A percentile compares a stretch with the other conserved stretches of the same genome.
These are phyloP conservation scores for Annulohypoxylon bovei DNA, from an alignment of 495 filamentous ascomycete genomes.

Conservation along the genomic window DNA sequence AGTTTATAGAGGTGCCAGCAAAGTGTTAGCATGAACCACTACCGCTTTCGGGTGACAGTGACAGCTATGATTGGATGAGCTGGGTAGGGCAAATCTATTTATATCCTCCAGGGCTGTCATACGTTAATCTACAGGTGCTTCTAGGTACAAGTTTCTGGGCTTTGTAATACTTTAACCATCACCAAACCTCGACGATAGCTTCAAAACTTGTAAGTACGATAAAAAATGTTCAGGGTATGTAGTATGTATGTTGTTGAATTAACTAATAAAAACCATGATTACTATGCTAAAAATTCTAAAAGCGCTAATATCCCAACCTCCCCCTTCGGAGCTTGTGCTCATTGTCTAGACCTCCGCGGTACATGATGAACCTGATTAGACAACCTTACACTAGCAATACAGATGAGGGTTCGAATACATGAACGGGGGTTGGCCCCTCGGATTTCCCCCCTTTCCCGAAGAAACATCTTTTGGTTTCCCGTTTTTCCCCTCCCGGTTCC, in stretches of 20 bases:
- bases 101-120: neutral
- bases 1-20: neutral
- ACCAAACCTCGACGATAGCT: neutral
- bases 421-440: neutral
- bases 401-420: constrained; percentile 35
- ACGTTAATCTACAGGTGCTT: neutral
- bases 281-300: constrained; percentile 15
- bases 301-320: constrained; percentile 7
- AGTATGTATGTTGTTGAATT: constrained; percentile 2
- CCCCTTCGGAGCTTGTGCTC: constrained; percentile 39
- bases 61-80: constrained; percentile 5
- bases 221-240: neutral
- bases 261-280: constrained; percentile 29
- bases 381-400: constrained; percentile 44
- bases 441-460: neutral
- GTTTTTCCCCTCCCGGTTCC: constrained; percentile 19
- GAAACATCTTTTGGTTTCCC: constrained; percentile 6
- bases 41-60: neutral
- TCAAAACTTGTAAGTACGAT: neutral
- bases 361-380: constrained; percentile 27
- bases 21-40: neutral
- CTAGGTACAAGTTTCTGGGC: too few species aligned
- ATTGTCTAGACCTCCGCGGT: constrained; percentile 35
- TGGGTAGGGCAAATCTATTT: neutral
- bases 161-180: too few species aligned